Percentiles rank a stretch among this genome's conserved stretches.
Conservation (phyloP, 495 filamentous ascomycete genomes). For the Lichenothelia convexa region DNA sequence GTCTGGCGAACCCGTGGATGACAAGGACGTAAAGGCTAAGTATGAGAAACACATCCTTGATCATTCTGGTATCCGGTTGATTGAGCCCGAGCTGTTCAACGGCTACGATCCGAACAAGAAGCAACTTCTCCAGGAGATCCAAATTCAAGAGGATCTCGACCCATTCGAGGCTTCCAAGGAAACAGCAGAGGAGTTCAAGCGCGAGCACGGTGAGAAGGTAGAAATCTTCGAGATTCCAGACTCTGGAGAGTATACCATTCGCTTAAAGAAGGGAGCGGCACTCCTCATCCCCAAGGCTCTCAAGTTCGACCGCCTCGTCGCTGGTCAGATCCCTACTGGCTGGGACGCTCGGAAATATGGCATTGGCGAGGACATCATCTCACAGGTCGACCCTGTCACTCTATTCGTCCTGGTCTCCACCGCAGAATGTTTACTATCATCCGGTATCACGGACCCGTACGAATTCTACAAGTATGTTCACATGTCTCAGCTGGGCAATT, state of each 20-base stretch:
- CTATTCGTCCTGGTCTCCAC: conserved; percentile 87
- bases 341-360: conserved; percentile 94
- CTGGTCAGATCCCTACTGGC: conserved; percentile 88
- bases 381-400: conserved; percentile 91
- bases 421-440: conserved; percentile 70
- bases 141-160: conserved; percentile 89
- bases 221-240: conserved; percentile 94
- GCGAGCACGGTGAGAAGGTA: conserved; percentile 90
- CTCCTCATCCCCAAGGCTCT: conserved; percentile 93
- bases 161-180: conserved; percentile 96
- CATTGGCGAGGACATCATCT: conserved; percentile 92
- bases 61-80: conserved; percentile 91
- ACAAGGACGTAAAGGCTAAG: conserved; percentile 91
- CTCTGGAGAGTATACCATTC: conserved; percentile 83
- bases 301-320: conserved; percentile 89
- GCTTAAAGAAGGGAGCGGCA: conserved; percentile 82
- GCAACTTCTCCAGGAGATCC: conserved; percentile 91
- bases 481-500: conserved; percentile 95
- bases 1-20: conserved; percentile 84
- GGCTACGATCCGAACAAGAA: conserved; percentile 98
- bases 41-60: conserved; percentile 95
- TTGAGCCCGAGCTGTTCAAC: conserved; percentile 92
- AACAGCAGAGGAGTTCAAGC: conserved; percentile 90
- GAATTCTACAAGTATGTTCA: conserved; percentile 99
- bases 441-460: conserved; percentile 98